Evolutionary conservation across 495 filamentous ascomycete genomes (phyloP).

Genomic region (Hypomontagnella submonticulosa): DNA sequence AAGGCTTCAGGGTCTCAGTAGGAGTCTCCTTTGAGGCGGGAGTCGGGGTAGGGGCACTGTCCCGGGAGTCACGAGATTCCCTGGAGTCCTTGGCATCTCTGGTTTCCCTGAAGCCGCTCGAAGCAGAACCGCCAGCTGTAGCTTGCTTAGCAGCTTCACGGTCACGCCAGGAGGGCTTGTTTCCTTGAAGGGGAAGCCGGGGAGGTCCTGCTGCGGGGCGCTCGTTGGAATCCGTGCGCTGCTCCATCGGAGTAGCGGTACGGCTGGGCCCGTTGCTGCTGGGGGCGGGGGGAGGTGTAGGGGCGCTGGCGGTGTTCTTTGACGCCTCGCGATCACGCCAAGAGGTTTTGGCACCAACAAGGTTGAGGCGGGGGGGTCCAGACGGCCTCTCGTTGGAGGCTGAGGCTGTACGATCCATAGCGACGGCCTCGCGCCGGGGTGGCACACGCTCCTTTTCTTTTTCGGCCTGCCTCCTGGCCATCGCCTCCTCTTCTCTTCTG

Average conservation of each 20-base stretch:
- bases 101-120: slow-evolving; percentile 19
- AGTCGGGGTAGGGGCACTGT: slow-evolving; percentile 41
- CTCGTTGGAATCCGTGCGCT: slow-evolving; percentile 66
- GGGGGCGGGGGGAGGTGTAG: slow-evolving; percentile 39
- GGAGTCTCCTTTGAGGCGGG: slow-evolving; percentile 38
- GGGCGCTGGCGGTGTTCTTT: slow-evolving; percentile 31
- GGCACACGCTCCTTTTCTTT: slow-evolving; percentile 52
- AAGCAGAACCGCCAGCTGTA: slow-evolving; percentile 21
- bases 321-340: slow-evolving; percentile 61
- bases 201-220: slow-evolving; percentile 66
- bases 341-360: slow-evolving; percentile 40
- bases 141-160: slow-evolving; percentile 74
- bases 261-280: slow-evolving; percentile 44
- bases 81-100: no score
- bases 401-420: slow-evolving; percentile 51
- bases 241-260: slow-evolving; percentile 51
- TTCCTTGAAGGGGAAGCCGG: slow-evolving; percentile 72
- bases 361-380: slow-evolving; percentile 45
- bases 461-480: slow-evolving; percentile 61
- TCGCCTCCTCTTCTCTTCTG: slow-evolving; percentile 65
- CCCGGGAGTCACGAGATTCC: slow-evolving; percentile 13
- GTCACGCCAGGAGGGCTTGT: slow-evolving; percentile 84
- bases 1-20: slow-evolving; percentile 54
- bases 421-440: slow-evolving; percentile 48
- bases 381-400: slow-evolving; percentile 53